A percentile compares a stretch with the other conserved stretches of the same genome.
Conservation (phyloP, 2,329 filamentous ascomycete genomes). For the Zymoseptoria tritici region DNA sequence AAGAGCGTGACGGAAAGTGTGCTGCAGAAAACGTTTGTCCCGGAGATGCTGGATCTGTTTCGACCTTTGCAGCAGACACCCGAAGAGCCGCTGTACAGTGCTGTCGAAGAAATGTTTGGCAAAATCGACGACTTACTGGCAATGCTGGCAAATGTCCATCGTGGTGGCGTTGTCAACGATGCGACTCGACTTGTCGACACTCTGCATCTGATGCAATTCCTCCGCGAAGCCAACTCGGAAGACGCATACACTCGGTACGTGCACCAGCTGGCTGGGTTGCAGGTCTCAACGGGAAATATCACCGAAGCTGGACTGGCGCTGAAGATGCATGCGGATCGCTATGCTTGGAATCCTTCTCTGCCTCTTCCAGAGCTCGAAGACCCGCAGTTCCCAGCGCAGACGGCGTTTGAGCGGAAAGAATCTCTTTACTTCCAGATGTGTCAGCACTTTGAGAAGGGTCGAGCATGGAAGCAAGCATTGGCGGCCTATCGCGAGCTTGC, state of each 20-base stretch:
- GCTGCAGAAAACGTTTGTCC: slow-evolving; percentile 85
- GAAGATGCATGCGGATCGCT: slow-evolving; percentile 83
- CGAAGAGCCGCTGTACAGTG: slow-evolving; percentile 66
- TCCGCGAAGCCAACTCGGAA: slow-evolving; percentile 93
- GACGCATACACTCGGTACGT: slow-evolving; percentile 96
- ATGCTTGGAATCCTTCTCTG: slow-evolving; percentile 75
- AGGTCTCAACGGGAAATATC: slow-evolving; percentile 66
- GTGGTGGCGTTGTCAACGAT: slow-evolving; percentile 58
- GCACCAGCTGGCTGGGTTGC: slow-evolving; percentile 76
- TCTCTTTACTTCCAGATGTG: slow-evolving; percentile 90
- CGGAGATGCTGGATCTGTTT: slow-evolving; percentile 76
- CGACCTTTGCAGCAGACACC: slow-evolving; percentile 57
- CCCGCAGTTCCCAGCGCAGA: slow-evolving; percentile 73
- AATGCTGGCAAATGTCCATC: slow-evolving; percentile 81
- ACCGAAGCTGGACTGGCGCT: slow-evolving; percentile 85
- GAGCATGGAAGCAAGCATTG: slow-evolving; percentile 84
- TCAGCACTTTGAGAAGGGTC: slow-evolving; percentile 87
- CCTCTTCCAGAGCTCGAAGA: slow-evolving; percentile 60
- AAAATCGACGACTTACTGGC: slow-evolving; percentile 89
- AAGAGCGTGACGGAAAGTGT: slow-evolving; percentile 78
- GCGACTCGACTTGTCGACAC: slow-evolving; percentile 80
- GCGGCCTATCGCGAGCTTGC: slow-evolving; percentile 85
- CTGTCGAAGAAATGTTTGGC: slow-evolving; percentile 68
- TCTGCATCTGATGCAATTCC: slow-evolving; percentile 86
- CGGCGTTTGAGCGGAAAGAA: slow-evolving; percentile 87